Conservation (phyloP, 2,329 filamentous ascomycete species). For the Bipolaris sorokiniana region DNA sequence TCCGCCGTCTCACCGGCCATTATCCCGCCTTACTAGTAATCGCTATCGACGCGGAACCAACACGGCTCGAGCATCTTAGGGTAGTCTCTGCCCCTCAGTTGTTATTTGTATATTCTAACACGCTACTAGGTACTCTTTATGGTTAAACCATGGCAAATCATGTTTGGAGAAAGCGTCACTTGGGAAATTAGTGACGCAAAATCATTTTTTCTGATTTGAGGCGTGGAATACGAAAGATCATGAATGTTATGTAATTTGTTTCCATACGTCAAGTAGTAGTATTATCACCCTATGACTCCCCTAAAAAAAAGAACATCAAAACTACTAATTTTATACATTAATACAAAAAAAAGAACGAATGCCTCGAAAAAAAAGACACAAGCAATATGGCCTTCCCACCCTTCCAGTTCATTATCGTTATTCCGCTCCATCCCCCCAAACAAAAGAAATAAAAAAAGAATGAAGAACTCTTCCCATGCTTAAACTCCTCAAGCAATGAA, state of each 20-base stretch:
- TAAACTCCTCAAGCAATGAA: not conserved
- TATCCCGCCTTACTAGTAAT: no score
- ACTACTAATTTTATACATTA: not conserved
- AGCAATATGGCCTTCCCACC: no score
- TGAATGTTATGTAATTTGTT: not conserved
- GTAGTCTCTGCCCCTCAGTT: no score
- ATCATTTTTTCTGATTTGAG: not conserved
- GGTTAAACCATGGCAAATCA: no score
- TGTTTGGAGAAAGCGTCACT: conserved; percentile 23
- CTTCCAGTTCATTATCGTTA: not conserved
- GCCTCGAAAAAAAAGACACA: not conserved
- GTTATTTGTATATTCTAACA: no score
- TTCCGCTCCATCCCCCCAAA: not conserved
- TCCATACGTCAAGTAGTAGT: not conserved
- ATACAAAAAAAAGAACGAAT: not conserved
- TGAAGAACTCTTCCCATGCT: not conserved
- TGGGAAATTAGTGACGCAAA: not conserved
- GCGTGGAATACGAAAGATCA: not conserved
- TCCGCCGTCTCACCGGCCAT: no score
- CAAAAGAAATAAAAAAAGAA: not conserved
- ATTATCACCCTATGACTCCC: not conserved
- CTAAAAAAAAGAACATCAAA: not conserved
- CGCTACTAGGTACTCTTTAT: no score
- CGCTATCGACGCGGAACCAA: no score
- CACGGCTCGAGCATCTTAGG: no score